phyloP scores from a whole-genome alignment of 306 rosid species.

The Lagenaria siceraria region DNA sequence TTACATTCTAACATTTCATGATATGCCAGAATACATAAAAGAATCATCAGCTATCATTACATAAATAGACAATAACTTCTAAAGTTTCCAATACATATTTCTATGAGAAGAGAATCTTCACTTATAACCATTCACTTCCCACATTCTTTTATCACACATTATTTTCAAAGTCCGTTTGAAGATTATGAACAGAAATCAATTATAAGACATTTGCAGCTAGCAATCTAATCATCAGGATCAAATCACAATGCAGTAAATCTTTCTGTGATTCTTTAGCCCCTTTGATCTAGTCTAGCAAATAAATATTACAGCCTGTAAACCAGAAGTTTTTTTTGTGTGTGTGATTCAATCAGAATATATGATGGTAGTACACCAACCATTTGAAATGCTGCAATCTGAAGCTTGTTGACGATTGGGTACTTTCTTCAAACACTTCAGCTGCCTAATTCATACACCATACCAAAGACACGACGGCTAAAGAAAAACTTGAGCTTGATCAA shows the following conservation, averaged over 20 bases:
- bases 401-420: conserved; percentile 1
- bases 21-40: too few relatives aligned
- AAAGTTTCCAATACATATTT: not conserved
- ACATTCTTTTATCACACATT: not conserved
- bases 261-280: not conserved
- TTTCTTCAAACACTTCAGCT: conserved; percentile 21
- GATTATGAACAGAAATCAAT: not conserved
- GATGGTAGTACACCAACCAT: conserved; percentile 33
- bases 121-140: not conserved
- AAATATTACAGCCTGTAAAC: not conserved
- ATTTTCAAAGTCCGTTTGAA: not conserved
- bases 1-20: not conserved
- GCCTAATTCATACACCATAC: conserved; percentile 14
- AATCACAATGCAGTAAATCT: not conserved
- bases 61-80: not conserved
- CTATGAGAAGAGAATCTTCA: not conserved
- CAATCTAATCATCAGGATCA: conserved; percentile 2
- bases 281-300: not conserved
- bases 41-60: too few relatives aligned
- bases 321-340: not conserved
- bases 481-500: not conserved
- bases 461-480: conserved; percentile 1
- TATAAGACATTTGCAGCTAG: not conserved
- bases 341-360: not conserved
- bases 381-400: conserved; percentile 20